These are phyloP conservation scores for Myxozyma mucilagina DNA, from an alignment of 805 yeast genomes.

Conservation along the genomic window DNA sequence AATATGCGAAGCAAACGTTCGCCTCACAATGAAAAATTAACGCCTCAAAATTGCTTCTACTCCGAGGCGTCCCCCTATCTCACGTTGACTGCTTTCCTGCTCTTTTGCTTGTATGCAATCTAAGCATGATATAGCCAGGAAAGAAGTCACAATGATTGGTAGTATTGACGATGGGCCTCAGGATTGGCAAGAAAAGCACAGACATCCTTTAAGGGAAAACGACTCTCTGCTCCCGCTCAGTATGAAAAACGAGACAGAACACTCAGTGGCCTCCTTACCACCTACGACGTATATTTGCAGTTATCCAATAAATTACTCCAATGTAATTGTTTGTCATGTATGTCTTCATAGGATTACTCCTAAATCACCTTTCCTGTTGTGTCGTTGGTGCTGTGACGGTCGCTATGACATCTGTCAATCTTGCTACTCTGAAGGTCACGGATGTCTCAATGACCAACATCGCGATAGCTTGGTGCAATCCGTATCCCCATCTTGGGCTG, in stretches of 20 bases:
- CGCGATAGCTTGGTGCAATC: not conserved
- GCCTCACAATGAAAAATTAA: too few species aligned
- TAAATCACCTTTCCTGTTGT: not conserved
- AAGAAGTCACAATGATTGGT: too few species aligned
- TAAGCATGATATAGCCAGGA: too few species aligned
- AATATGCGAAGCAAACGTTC: too few species aligned
- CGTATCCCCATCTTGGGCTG: not conserved
- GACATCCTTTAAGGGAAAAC: too few species aligned
- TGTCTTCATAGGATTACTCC: not conserved
- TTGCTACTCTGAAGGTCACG: not conserved
- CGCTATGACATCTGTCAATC: not conserved
- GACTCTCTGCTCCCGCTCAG: too few species aligned
- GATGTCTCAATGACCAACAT: conserved; percentile 5
- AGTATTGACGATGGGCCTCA: too few species aligned
- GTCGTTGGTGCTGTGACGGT: not conserved
- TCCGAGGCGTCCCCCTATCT: too few species aligned
- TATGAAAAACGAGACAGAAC: not conserved
- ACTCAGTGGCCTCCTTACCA: not conserved
- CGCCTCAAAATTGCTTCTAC: too few species aligned
- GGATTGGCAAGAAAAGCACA: too few species aligned
- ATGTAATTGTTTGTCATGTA: not conserved
- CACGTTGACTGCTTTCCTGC: too few species aligned
- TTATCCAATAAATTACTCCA: not conserved
- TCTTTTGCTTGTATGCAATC: too few species aligned
- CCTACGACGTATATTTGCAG: not conserved